phyloP scores from a whole-genome alignment of 116 monocot genomes.

The Phalaenopsis hybrid region DNA sequence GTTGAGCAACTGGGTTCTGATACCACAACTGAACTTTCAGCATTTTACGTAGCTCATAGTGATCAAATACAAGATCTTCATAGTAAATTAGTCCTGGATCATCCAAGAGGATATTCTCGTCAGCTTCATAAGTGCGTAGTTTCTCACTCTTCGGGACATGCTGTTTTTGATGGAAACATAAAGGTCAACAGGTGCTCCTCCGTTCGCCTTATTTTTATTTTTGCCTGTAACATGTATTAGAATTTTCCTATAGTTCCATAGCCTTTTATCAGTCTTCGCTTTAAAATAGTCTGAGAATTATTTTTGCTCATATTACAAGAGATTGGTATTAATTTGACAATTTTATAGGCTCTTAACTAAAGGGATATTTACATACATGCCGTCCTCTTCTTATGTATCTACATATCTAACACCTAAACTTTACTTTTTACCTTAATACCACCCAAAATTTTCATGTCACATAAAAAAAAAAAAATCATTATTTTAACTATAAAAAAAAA shows the following conservation, averaged over 20 bases:
- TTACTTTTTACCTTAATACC: no score
- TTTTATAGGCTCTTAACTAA: no score
- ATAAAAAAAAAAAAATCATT: no score
- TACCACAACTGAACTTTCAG: slow-evolving; percentile 67
- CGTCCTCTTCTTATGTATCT: no score
- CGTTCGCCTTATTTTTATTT: not conserved
- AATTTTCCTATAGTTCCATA: not conserved
- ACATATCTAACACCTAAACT: no score
- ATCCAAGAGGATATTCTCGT: slow-evolving; percentile 76
- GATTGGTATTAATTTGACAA: no score
- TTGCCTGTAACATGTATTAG: not conserved
- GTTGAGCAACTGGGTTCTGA: slow-evolving; percentile 83
- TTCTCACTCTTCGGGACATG: slow-evolving; percentile 58
- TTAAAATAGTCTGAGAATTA: no score
- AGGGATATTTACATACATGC: no score
- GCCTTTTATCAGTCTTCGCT: not conserved
- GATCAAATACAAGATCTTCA: slow-evolving; percentile 95
- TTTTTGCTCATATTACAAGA: no score
- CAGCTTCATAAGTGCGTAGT: slow-evolving; percentile 96
- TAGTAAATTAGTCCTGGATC: slow-evolving; percentile 77
- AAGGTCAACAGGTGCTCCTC: slow-evolving; percentile 72
- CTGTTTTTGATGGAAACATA: slow-evolving; percentile 87
- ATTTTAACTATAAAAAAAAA: no score
- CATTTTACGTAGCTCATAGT: slow-evolving; percentile 67
- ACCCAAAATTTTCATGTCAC: no score